Evolutionary conservation across 176 grass and related monocot species (phyloP), one percentile per base, ranked within the genome.

Genomic region (Ampelocalamus luodianensis): DNA sequence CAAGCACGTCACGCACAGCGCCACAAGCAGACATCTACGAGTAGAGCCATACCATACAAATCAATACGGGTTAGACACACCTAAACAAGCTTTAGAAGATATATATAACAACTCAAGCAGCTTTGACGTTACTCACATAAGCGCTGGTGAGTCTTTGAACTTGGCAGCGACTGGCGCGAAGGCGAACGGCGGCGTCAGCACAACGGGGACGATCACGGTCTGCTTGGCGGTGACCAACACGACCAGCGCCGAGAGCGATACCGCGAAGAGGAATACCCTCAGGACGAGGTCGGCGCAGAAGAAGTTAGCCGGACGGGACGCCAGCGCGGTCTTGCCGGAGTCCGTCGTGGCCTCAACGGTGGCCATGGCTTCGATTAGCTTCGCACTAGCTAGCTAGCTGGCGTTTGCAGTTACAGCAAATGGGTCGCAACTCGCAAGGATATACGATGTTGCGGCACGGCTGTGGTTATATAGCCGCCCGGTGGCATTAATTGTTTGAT

Each of bases 221-320:
- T 94, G 76, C 92, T 97, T 92, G 60, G 74, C 49, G 39, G 92
- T 97, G 71, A 63, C 90, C 76, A 97, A 72, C 65, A 97, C 88
- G 0, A 97, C 83, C 8, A 90, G 82, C 54, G 39, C 79, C 10
- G 92, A 40, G 1, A 92, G 76, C 10, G 92, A 69, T 48, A 73
- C 78, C 23, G 90, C 92, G 23, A 97, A 85, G 15, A 97, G 79
- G 27, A 97, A 24, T 63, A 82, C 43, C 38, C 92, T 68, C 32
- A 94, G 88, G 0, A 50, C 39, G 5, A 92, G 59, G 59, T 94
- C 80, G 4, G 80, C 26, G 17, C 68, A 22, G 64, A 48, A 74
- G 48, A 83, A 83, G 40, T 76, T 81, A 14, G 85, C 62, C 24
- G 48, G 82, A n/a, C 45, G 18, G 0, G 72, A 1, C 4, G 79